Base-by-base conservation (phyloP, 352 stramenopile genomes). In the Aphanomyces stellatus region DNA sequence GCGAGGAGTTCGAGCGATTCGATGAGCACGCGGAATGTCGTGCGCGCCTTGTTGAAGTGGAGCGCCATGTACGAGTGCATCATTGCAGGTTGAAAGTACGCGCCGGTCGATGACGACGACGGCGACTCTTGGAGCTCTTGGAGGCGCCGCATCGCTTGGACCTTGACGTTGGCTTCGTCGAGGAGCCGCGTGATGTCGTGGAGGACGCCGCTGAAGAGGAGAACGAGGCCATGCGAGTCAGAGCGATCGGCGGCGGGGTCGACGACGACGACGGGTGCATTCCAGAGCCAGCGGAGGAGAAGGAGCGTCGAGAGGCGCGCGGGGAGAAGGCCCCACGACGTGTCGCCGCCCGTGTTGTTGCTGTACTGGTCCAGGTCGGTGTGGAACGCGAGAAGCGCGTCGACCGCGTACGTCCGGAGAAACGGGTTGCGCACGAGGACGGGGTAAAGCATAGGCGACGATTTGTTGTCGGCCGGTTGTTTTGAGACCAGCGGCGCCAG, bases 351-450 rank as follows among this genome's bases (percentile, higher is more conserved):
- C 28, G 74, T 88, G 51, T 74, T 78, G 11, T 67, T 77, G 42
- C 80, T 82, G 73, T 91, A 91, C 35, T 70, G 74, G 51, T 90
- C 83, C 80, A 91, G 85, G 42, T 91, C 80, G 17, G 76, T 72
- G 65, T 91, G 81, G 61, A 90, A 91, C 22, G 79, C 75, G 6
- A 91, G 60, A 6, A 91, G 66, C 4, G 76, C 76, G 40, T 61
- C 65, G 35, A 86, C 74, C 17, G 81, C 49, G 27, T 42, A 80
- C 11, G 69, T 40, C 1, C 71, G 75, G 8, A 91, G 71, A 3
- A 89, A 46, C 24, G 63, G 19, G n/a, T 77, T 77, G 1, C 57
- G 62, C 22, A 78, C 66, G 40, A 91, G 82, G 2, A 86, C 72
- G 1, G 62, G 28, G 7, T 79, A 72, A 33, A 83, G 55, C 0